Conservation (phyloP, 164 flowering plant species). For the Umbilicus rupestris region DNA sequence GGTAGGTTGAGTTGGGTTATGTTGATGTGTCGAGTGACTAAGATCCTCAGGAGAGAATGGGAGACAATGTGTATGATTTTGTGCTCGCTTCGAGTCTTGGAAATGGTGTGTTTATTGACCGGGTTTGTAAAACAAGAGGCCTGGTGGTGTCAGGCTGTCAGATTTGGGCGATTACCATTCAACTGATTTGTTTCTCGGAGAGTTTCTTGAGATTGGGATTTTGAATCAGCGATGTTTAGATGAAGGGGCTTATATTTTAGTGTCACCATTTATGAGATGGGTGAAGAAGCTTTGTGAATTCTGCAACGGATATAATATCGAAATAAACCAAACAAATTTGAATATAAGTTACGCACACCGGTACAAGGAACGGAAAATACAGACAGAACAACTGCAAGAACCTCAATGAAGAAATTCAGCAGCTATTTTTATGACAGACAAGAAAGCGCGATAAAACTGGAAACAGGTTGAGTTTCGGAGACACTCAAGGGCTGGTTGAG, state of each 20-base stretch:
- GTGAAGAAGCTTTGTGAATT: no score
- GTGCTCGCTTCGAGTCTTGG: constrained; percentile 18
- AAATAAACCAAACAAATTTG: neutral
- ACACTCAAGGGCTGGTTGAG: neutral
- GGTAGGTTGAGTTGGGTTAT: constrained; percentile 13
- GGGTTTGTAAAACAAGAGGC: constrained; percentile 31
- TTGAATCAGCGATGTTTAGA: no score
- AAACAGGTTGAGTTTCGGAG: no score
- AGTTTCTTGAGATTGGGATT: no score
- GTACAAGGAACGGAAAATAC: neutral
- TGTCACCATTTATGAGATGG: no score
- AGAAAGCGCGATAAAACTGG: neutral
- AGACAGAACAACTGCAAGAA: neutral
- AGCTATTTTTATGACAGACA: neutral
- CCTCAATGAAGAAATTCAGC: neutral
- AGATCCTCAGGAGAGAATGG: constrained; percentile 17
- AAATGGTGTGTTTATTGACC: constrained; percentile 18
- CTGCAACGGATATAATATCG: no score
- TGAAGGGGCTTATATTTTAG: no score
- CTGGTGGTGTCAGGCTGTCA: constrained; percentile 28
- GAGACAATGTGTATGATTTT: constrained; percentile 30
- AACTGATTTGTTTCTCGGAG: constrained; percentile 14
- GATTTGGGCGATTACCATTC: constrained; percentile 16
- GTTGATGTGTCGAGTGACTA: constrained; percentile 18
- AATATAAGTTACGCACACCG: neutral